phyloP scores from a whole-genome alignment of 495 filamentous ascomycete species.

The Podospora sp. region DNA sequence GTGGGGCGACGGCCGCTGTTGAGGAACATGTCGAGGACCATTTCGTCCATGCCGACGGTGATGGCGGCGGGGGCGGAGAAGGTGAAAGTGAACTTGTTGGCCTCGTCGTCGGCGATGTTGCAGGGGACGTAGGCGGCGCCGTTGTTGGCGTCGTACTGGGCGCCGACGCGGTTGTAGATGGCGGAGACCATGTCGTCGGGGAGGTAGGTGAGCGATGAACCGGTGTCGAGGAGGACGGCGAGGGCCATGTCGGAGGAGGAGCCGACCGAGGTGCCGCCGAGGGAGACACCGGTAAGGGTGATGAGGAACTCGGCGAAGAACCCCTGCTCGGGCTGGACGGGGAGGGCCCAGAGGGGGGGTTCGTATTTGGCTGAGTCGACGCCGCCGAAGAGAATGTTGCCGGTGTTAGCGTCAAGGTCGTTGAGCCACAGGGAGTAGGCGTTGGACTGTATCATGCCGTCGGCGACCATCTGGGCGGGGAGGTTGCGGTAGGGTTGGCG shows the following conservation, averaged over 20 bases:
- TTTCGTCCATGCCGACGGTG: slow-evolving; percentile 70
- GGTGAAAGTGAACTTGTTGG: slow-evolving; percentile 66
- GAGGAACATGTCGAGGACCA: slow-evolving; percentile 67
- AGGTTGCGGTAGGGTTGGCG: slow-evolving; percentile 73
- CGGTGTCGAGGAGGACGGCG: slow-evolving; percentile 86
- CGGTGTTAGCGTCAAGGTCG: slow-evolving; percentile 72
- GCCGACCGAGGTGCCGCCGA: slow-evolving; percentile 53
- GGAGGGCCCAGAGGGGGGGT: slow-evolving; percentile 72
- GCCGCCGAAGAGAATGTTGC: slow-evolving; percentile 89
- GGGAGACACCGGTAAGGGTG: slow-evolving; percentile 62
- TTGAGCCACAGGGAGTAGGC: slow-evolving; percentile 92
- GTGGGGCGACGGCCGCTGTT: slow-evolving; percentile 50
- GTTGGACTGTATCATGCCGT: slow-evolving; percentile 71
- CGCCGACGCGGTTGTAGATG: slow-evolving; percentile 67
- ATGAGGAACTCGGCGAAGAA: slow-evolving; percentile 78
- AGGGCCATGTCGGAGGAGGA: slow-evolving; percentile 59
- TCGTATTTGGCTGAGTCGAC: slow-evolving; percentile 80
- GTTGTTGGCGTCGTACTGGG: slow-evolving; percentile 58
- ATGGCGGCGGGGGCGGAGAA: slow-evolving; percentile 69
- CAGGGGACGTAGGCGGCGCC: slow-evolving; percentile 75
- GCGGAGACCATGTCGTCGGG: slow-evolving; percentile 65
- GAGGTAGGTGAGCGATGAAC: slow-evolving; percentile 85
- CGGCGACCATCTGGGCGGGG: slow-evolving; percentile 69
- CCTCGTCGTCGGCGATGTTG: slow-evolving; percentile 58
- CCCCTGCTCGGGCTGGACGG: slow-evolving; percentile 64